phyloP scores from a whole-genome alignment of 2,329 filamentous ascomycete genomes.

The Aspergillus awamori region DNA sequence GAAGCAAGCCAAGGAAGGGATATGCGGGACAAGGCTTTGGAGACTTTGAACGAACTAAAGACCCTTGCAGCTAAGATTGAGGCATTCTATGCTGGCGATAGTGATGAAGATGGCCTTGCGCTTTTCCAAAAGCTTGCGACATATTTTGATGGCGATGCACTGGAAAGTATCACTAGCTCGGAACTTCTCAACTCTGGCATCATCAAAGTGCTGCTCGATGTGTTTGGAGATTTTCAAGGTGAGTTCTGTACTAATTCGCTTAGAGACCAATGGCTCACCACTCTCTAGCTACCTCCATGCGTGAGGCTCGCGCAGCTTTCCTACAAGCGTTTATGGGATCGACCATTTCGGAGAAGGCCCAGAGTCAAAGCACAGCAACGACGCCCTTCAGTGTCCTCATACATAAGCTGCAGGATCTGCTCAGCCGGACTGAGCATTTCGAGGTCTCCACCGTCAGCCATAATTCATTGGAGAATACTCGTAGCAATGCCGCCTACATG shows the following conservation, averaged over 20 bases:
- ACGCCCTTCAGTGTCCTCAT: conserved; percentile 90
- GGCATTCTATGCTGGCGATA: conserved; percentile 62
- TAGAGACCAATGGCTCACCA: background rate
- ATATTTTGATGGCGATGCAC: conserved; percentile 84
- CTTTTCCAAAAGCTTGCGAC: conserved; percentile 76
- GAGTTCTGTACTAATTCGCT: conserved; percentile 14
- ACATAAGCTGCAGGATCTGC: conserved; percentile 90
- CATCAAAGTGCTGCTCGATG: conserved; percentile 77
- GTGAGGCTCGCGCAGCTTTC: conserved; percentile 76
- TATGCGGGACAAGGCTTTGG: conserved; percentile 76
- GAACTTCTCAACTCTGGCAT: conserved; percentile 90
- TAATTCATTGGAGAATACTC: conserved; percentile 84
- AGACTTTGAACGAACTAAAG: conserved; percentile 74
- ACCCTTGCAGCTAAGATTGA: conserved; percentile 72
- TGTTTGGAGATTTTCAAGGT: conserved; percentile 73
- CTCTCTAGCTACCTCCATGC: conserved; percentile 29
- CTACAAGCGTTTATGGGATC: conserved; percentile 89
- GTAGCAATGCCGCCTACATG: conserved; percentile 92
- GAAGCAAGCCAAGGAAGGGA: conserved; percentile 73
- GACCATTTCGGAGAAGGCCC: conserved; percentile 62
- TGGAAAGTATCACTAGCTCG: conserved; percentile 93
- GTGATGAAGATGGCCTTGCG: conserved; percentile 56
- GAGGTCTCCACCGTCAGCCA: conserved; percentile 96
- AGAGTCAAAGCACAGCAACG: conserved; percentile 65
- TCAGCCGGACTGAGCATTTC: conserved; percentile 96